Percentiles rank a stretch among this genome's conserved stretches.
These are phyloP conservation scores for Eimeria nieschulzi DNA, from an alignment of 169 alveolate species.

Conservation along the genomic window DNA sequence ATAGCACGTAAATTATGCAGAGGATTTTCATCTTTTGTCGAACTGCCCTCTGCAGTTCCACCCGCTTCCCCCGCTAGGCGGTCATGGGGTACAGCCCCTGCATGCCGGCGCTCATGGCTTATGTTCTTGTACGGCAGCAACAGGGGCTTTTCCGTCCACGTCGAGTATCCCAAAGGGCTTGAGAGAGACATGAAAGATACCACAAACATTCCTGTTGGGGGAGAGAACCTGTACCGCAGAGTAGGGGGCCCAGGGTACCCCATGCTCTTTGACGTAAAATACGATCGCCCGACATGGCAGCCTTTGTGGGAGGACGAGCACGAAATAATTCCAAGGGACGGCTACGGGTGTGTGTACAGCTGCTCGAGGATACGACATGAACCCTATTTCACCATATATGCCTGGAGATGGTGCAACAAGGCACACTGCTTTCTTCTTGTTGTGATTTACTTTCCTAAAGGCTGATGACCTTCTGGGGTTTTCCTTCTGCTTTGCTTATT, in stretches of 20 bases:
- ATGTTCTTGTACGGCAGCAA: background rate
- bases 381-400: too few species aligned
- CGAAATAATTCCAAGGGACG: slow-evolving; percentile 62
- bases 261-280: slow-evolving; percentile 61
- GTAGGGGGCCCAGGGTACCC: slow-evolving; percentile 54
- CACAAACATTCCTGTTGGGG: slow-evolving; percentile 54
- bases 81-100: too few species aligned
- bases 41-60: background rate
- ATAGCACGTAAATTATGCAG: background rate
- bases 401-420: too few species aligned
- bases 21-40: background rate
- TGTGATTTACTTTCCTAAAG: too few species aligned
- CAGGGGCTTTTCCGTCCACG: slow-evolving; percentile 28
- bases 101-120: too few species aligned
- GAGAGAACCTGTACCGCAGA: slow-evolving; percentile 48
- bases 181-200: slow-evolving; percentile 27
- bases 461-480: too few species aligned
- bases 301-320: slow-evolving; percentile 74
- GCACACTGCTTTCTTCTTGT: too few species aligned
- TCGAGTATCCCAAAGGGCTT: slow-evolving; percentile 31
- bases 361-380: background rate
- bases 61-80: background rate
- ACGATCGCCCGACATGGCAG: slow-evolving; percentile 72
- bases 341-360: slow-evolving; percentile 42
- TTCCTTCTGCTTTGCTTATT: too few species aligned